Conservation (phyloP, 306 rosid species). For the Sesbania bispinosa region DNA sequence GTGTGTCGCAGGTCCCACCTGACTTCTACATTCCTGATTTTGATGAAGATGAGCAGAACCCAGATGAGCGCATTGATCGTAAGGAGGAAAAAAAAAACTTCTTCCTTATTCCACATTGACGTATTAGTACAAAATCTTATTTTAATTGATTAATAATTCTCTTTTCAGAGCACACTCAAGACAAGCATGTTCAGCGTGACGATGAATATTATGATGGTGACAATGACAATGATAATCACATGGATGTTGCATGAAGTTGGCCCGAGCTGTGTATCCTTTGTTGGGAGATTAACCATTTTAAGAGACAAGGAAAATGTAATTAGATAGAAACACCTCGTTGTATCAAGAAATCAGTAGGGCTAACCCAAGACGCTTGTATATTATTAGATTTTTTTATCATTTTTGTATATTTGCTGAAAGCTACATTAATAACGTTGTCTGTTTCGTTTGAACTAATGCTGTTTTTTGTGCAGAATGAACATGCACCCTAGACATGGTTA, state of each 20-base stretch:
- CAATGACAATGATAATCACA: constrained; percentile 83
- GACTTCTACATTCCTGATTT: constrained; percentile 92
- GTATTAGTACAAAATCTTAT: background rate
- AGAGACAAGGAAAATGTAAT: constrained; percentile 25
- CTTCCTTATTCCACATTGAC: background rate
- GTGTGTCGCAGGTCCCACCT: constrained; percentile 78
- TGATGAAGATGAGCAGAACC: constrained; percentile 90
- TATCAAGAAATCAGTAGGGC: background rate
- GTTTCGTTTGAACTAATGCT: background rate
- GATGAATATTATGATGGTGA: constrained; percentile 93
- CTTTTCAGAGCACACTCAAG: constrained; percentile 77
- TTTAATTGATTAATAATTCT: constrained; percentile 14
- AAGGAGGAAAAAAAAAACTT: constrained; percentile 35
- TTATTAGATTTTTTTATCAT: background rate
- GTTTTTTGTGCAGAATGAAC: constrained; percentile 13
- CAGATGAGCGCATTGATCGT: constrained; percentile 94
- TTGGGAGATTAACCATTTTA: background rate
- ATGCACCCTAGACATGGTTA: background rate
- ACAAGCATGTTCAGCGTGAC: constrained; percentile 88
- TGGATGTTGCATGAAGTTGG: constrained; percentile 52
- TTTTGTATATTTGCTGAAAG: constrained; percentile 8
- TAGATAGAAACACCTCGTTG: constrained; percentile 4
- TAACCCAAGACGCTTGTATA: background rate
- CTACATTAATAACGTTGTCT: background rate
- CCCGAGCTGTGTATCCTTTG: background rate